These are phyloP conservation scores for Aureobasidium zeae DNA, from an alignment of 2,329 filamentous ascomycete species.

Conservation along the genomic window DNA sequence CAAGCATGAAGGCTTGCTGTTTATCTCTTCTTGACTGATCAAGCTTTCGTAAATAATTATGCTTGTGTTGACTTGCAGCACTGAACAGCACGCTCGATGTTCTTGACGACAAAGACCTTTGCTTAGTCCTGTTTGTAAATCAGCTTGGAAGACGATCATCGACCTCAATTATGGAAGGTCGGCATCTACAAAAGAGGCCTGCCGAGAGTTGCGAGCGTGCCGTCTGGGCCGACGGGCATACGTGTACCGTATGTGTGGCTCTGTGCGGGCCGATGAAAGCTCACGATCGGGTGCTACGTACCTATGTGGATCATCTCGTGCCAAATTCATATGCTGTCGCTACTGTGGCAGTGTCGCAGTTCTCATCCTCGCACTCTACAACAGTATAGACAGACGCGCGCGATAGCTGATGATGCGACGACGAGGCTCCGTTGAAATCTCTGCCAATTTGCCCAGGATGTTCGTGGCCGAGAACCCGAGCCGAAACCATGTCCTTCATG, in stretches of 20 bases:
- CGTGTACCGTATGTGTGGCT: constrained; percentile 7
- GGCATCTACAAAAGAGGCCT: neutral
- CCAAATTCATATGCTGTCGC: too few relatives aligned
- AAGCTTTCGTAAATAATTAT: constrained; percentile 1
- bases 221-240: constrained; percentile 1
- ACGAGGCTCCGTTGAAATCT: too few relatives aligned
- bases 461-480: constrained; percentile 2
- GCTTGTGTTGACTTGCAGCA: constrained; percentile 2
- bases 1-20: neutral
- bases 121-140: too few relatives aligned
- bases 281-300: constrained; percentile 11
- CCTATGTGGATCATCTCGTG: too few relatives aligned
- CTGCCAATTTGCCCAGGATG: too few relatives aligned
- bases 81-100: too few relatives aligned
- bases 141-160: too few relatives aligned
- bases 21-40: neutral
- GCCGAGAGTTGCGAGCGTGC: neutral
- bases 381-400: too few relatives aligned
- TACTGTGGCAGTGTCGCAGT: too few relatives aligned
- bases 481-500: constrained; percentile 5
- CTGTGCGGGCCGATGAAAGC: constrained; percentile 1
- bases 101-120: too few relatives aligned
- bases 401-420: too few relatives aligned
- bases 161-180: too few relatives aligned
- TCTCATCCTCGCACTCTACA: neutral